Evolutionary conservation across 2,329 filamentous ascomycete species (phyloP), one percentile per base, ranked within the genome.

Genomic region (Aspergillus ochraceoroseus): DNA sequence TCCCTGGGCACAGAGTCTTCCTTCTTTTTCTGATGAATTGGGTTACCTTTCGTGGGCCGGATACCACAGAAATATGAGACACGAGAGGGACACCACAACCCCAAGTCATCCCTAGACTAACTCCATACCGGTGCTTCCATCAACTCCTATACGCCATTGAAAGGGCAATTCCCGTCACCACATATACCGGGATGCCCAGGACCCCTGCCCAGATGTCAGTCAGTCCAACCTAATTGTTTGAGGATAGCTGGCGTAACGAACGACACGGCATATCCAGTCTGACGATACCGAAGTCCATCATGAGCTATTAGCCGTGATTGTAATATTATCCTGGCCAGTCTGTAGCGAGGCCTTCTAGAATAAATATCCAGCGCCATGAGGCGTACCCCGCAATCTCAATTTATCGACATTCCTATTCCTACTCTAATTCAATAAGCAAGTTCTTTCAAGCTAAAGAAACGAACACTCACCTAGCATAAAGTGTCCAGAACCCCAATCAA

Each of bases 231-330:
- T 7, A 63, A 46, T 33, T 59, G 54, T 14, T 48, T 49, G 11
- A 64, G 47, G 32, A 64, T 63, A 7, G 59, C 61, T 0, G 61
- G 61, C 9, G 56, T 56, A 43, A 65, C 64, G 12, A 53, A 37
- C 3, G 42, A 39, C 11, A 48, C 34, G 4, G 48, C 44, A 32
- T 44, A 44, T 27, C 46, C 48, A 13, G 40, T 48, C 35, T 44
- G 29, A 48, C 45, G 29, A 47, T 44, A 5, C 45, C 48, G 9
- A 48, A 33, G 26, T 51, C 48, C 33, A 42, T 42, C 11, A 35
- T 38, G 33, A 33, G 6, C 29, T 41, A 20, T 12, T 20, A 4
- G 4, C 15, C 7, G n/a, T 11, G 3, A 14, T 38, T 30, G 38
- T 32, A 9, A 7, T 7, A 5, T 12, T 7, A 38, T 30, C 48